A percentile compares a stretch with the other conserved stretches of the same genome.
These are phyloP conservation scores for Coemansia aciculifera DNA, from an alignment of 192 early-diverging fungal genomes.

Conservation along the genomic window DNA sequence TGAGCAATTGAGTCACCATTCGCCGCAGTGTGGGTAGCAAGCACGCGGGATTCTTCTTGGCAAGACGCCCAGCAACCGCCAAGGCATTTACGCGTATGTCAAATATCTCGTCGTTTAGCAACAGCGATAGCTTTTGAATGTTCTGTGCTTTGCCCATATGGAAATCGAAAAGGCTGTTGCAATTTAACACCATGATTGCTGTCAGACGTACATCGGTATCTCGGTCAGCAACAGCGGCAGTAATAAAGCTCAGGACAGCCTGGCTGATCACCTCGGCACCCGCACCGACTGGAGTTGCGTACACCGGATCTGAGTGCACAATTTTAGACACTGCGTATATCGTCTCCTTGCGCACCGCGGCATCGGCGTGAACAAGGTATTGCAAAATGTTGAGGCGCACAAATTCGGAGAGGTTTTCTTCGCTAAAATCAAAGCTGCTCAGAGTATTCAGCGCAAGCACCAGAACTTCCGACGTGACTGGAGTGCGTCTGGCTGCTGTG, in stretches of 20 bases:
- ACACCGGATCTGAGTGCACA: constrained; percentile 80
- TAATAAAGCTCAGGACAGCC: constrained; percentile 82
- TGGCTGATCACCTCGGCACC: constrained; percentile 85
- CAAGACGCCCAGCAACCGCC: constrained; percentile 82
- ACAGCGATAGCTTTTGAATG: constrained; percentile 85
- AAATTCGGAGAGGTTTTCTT: constrained; percentile 85
- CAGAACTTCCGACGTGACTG: constrained; percentile 54
- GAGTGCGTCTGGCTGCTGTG: constrained; percentile 11
- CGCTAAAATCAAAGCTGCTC: constrained; percentile 83
- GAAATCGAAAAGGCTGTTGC: constrained; percentile 79
- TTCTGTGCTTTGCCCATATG: constrained; percentile 92
- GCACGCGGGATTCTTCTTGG: constrained; percentile 90
- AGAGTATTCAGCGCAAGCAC: constrained; percentile 86
- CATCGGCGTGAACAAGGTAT: constrained; percentile 79
- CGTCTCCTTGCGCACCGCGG: constrained; percentile 79
- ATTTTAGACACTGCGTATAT: constrained; percentile 76
- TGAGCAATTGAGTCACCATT: constrained; percentile 85
- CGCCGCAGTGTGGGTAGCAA: constrained; percentile 93
- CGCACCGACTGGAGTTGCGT: constrained; percentile 70
- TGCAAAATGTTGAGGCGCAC: constrained; percentile 81
- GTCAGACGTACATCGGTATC: constrained; percentile 35
- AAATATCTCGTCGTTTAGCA: constrained; percentile 93
- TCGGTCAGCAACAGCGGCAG: constrained; percentile 84
- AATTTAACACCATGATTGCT: constrained; percentile 44
- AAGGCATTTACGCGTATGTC: constrained; percentile 83